Conservation (phyloP, 2,329 filamentous ascomycete genomes). For the Apiospora malaysiana region DNA sequence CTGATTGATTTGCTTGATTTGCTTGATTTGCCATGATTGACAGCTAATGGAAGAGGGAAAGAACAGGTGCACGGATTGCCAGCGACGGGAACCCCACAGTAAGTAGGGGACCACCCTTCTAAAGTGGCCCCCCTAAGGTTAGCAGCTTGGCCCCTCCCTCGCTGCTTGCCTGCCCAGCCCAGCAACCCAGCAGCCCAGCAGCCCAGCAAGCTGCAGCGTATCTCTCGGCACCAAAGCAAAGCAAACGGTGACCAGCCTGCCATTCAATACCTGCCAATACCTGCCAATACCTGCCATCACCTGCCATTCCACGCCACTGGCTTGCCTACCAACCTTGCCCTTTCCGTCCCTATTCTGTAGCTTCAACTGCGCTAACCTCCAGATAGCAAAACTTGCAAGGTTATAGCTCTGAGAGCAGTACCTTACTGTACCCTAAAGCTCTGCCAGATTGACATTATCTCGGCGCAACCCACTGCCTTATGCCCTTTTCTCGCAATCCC, state of each 20-base stretch:
- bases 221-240: not conserved
- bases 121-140: not conserved
- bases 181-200: too few species aligned
- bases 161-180: too few species aligned
- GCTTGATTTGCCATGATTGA: slow-evolving; percentile 8
- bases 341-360: not conserved
- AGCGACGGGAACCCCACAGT: not conserved
- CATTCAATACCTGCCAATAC: too few species aligned
- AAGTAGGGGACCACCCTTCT: not conserved
- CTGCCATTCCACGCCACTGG: not conserved
- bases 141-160: too few species aligned
- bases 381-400: not conserved
- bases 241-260: too few species aligned
- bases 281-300: too few species aligned
- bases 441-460: not conserved
- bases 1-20: too few species aligned
- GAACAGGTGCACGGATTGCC: slow-evolving; percentile 4
- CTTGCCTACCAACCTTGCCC: not conserved
- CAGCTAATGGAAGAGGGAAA: not conserved
- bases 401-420: too few species aligned
- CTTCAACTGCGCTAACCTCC: not conserved
- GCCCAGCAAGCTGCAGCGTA: too few species aligned
- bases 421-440: too few species aligned
- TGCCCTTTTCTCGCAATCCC: slow-evolving; percentile 5
- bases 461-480: slow-evolving; percentile 5